Percentiles rank a stretch among this genome's conserved stretches.
Conservation (phyloP, 2,329 filamentous ascomycete genomes). For the Rutstroemia sp. region DNA sequence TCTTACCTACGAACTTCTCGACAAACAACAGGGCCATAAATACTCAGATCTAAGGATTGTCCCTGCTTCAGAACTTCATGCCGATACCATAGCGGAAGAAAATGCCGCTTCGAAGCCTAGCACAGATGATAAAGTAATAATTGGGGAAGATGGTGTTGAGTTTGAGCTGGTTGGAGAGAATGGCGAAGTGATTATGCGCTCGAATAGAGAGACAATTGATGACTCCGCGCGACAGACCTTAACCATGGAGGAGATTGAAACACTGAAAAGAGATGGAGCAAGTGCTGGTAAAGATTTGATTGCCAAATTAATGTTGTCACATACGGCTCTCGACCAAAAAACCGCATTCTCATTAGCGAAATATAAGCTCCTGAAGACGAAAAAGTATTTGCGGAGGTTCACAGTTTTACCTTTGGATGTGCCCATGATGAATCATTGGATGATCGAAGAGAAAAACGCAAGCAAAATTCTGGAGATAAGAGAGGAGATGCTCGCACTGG, state of each 20-base stretch:
- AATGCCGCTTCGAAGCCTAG: conserved; percentile 35
- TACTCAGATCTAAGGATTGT: conserved; percentile 71
- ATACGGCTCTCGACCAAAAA: conserved; percentile 87
- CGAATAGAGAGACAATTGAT: conserved; percentile 53
- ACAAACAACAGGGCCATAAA: conserved; percentile 55
- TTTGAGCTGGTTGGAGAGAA: conserved; percentile 41
- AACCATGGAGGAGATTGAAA: conserved; percentile 62
- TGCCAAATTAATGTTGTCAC: conserved; percentile 83
- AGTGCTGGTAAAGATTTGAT: conserved; percentile 84
- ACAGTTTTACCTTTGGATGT: conserved; percentile 79
- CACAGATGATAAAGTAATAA: conserved; percentile 34
- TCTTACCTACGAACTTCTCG: conserved; percentile 82
- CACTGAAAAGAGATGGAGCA: conserved; percentile 62
- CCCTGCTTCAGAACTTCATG: conserved; percentile 73
- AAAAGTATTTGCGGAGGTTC: conserved; percentile 87
- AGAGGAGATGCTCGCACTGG: conserved; percentile 72
- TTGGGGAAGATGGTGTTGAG: conserved; percentile 37
- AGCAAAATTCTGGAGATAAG: conserved; percentile 77
- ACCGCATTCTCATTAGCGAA: conserved; percentile 90
- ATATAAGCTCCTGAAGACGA: conserved; percentile 89
- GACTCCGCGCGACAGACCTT: conserved; percentile 66
- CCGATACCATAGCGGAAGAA: conserved; percentile 58
- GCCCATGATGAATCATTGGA: conserved; percentile 64
- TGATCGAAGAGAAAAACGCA: conserved; percentile 73
- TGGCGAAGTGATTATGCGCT: conserved; percentile 45